Conservation (phyloP, 768 basidiomycete genomes). For the Hortiboletus flavorubellus region DNA sequence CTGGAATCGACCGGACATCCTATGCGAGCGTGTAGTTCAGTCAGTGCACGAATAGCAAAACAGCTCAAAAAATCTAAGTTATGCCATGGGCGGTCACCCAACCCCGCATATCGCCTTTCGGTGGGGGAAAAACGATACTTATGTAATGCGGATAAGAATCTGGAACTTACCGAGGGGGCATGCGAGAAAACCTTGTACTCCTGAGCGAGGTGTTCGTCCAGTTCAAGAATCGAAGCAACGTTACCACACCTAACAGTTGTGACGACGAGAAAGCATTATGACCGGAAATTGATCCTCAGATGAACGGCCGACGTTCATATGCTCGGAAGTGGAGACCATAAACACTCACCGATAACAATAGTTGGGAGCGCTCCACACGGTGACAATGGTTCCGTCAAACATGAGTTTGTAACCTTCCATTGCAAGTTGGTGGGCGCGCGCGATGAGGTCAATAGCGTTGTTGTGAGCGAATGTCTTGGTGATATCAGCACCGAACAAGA, state of each 20-base stretch:
- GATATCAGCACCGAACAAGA: constrained; percentile 90
- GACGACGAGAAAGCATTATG: constrained; percentile 11
- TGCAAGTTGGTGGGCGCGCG: constrained; percentile 94
- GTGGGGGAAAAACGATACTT: constrained; percentile 6
- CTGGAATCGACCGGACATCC: constrained; percentile 80
- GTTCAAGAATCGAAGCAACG: constrained; percentile 89
- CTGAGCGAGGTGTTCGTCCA: constrained; percentile 90
- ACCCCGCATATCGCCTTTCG: constrained; percentile 30
- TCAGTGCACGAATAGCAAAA: not conserved
- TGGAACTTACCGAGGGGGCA: constrained; percentile 70
- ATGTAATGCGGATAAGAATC: constrained; percentile 8
- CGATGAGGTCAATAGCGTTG: constrained; percentile 93
- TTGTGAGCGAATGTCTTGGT: constrained; percentile 86
- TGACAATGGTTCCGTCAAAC: constrained; percentile 94
- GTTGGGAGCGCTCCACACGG: constrained; percentile 98
- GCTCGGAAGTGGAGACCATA: constrained; percentile 8
- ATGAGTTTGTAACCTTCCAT: constrained; percentile 98
- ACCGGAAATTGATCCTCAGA: constrained; percentile 25
- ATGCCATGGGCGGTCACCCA: constrained; percentile 5
- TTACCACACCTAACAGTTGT: constrained; percentile 75
- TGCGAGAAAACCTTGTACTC: constrained; percentile 96
- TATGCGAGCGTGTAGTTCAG: constrained; percentile 26
- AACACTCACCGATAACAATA: constrained; percentile 88
- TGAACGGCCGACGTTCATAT: constrained; percentile 14
- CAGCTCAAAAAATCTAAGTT: not conserved